Percentiles rank a stretch among this genome's conserved stretches.
These are phyloP conservation scores for Macrophomina pseudophaseolina DNA, from an alignment of 2,329 filamentous ascomycete species.

Conservation along the genomic window DNA sequence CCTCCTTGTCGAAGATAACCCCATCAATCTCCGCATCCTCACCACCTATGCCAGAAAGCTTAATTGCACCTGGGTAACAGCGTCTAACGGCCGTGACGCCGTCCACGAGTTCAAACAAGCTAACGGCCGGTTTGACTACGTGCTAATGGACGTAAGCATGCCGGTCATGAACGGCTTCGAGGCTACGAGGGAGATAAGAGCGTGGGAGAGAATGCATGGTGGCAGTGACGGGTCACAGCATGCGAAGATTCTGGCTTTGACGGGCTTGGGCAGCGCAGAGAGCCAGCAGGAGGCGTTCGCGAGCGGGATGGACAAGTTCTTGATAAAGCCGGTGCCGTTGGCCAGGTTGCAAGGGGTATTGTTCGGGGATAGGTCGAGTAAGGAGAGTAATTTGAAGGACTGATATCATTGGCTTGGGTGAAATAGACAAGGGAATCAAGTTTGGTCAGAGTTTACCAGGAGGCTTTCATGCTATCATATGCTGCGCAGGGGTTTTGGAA, in stretches of 20 bases:
- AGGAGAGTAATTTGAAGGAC: too few species aligned
- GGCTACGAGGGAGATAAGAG: constrained; percentile 51
- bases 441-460: too few species aligned
- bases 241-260: constrained; percentile 50
- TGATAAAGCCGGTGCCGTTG: constrained; percentile 52
- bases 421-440: too few species aligned
- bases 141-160: constrained; percentile 57
- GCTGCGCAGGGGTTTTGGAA: too few species aligned
- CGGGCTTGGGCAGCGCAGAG: constrained; percentile 49
- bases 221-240: constrained; percentile 20
- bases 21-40: constrained; percentile 61
- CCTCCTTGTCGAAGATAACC: constrained; percentile 29
- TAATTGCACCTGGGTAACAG: constrained; percentile 36
- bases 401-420: too few species aligned
- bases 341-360: neutral
- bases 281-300: constrained; percentile 51
- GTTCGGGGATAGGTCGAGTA: neutral
- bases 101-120: constrained; percentile 40
- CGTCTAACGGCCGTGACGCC: constrained; percentile 49
- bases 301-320: constrained; percentile 52
- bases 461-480: too few species aligned
- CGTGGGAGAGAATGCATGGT: constrained; percentile 30
- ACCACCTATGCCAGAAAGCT: constrained; percentile 39
- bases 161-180: constrained; percentile 53
- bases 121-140: constrained; percentile 36